Evolutionary conservation across 768 basidiomycete genomes (phyloP), one percentile per base, ranked within the genome.

Genomic region (Rhodocollybia butyracea): DNA sequence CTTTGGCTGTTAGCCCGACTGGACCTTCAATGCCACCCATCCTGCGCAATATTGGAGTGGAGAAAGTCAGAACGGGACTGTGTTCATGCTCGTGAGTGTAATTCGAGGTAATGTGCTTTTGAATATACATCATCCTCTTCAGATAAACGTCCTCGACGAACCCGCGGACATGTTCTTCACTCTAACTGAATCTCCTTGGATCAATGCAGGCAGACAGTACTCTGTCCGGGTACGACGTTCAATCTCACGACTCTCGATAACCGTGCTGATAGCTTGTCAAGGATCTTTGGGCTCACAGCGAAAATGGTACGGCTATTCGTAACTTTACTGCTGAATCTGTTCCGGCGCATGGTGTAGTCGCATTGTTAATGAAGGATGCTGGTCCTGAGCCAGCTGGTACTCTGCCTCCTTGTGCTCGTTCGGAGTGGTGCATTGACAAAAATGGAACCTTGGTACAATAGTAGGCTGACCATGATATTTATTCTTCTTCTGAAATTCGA

Each of bases 11-110:
- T 48, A 78, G 76, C 73, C 73, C 13, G 71, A 78, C 50, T 78
- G 75, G 76, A 70, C 73, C 2, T 65, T 59, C 53, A 69, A 76
- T 60, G 61, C 58, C 24, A 76, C 77, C 0, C 77, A 81, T 61
- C 86, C 86, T 1, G 83, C 86, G n/a, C 80, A 85, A 57, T 88
- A 81, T 63, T 88, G 86, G 86, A 85, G 83, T 58, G 86, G 86
- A 3, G 73, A 79, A 59, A 81, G 79, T 54, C 71, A 84, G 64
- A 82, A 86, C 50, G 86, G 86, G 46, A 82, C 82, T 1, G 73
- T 86, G 0, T 73, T 88, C 61, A 88, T 88, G 86, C 73, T 87
- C 26, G 85, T 86, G 58, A 55, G 78, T 56, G 27, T 36, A 22
- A 29, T 15, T 10, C 58, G 17, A 19, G n/a, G 31, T 21, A n/a